Conservation (phyloP, 805 yeast genomes). For the Wickerhamomyces bovis region DNA sequence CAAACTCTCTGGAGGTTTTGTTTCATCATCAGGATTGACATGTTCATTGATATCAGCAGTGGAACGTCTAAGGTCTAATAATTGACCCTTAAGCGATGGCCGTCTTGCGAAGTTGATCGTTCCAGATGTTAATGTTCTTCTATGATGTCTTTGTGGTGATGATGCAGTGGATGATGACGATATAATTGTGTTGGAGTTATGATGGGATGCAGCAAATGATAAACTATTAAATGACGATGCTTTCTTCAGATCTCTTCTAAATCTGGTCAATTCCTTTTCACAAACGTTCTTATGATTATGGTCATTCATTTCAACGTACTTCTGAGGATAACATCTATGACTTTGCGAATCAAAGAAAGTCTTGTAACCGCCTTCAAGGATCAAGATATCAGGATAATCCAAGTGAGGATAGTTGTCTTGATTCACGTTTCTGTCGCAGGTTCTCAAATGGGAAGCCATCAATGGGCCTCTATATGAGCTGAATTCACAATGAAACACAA, state of each 20-base stretch:
- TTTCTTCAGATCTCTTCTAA: slow-evolving; percentile 39
- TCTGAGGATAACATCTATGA: slow-evolving; percentile 63
- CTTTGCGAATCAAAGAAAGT: slow-evolving; percentile 58
- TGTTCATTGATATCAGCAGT: slow-evolving; percentile 4
- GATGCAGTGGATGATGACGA: slow-evolving; percentile 2
- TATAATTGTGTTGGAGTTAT: slow-evolving; percentile 7
- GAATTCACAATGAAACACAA: slow-evolving; percentile 93
- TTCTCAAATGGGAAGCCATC: slow-evolving; percentile 81
- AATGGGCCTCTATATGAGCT: slow-evolving; percentile 91
- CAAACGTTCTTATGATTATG: slow-evolving; percentile 43
- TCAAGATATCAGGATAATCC: slow-evolving; percentile 81
- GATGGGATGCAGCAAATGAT: slow-evolving; percentile 17
- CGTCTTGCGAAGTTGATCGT: slow-evolving; percentile 16
- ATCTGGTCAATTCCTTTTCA: slow-evolving; percentile 47
- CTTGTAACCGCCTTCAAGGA: slow-evolving; percentile 89
- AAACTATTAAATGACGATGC: slow-evolving; percentile 30
- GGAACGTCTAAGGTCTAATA: slow-evolving; percentile 14
- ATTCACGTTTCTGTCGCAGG: slow-evolving; percentile 73
- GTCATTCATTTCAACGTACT: slow-evolving; percentile 84
- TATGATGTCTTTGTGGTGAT: slow-evolving; percentile 10
- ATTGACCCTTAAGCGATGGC: slow-evolving; percentile 14
- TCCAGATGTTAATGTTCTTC: slow-evolving; percentile 21
- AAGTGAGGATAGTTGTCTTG: slow-evolving; percentile 72
- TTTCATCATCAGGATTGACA: slow-evolving; percentile 8
- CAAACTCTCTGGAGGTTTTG: slow-evolving; percentile 21